phyloP scores from a whole-genome alignment of 2,329 filamentous ascomycete genomes.

The Cordyceps pruinosa region DNA sequence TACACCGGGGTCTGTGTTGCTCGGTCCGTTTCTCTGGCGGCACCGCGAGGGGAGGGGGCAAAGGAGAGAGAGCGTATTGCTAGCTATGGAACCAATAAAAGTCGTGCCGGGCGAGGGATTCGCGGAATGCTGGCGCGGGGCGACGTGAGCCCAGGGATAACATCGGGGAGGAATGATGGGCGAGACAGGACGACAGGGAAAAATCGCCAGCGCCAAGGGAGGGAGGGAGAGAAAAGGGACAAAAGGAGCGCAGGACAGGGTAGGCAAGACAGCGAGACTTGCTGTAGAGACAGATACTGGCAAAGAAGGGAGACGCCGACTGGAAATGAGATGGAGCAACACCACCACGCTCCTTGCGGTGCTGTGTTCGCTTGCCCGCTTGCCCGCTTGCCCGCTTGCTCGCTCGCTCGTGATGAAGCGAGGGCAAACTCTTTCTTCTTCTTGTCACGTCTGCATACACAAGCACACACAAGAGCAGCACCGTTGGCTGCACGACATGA shows the following conservation, averaged over 20 bases:
- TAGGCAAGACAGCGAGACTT: background rate
- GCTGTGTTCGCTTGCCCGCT: background rate
- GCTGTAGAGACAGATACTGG: too few species aligned
- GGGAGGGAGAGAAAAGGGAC: background rate
- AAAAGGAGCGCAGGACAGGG: background rate
- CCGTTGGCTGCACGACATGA: background rate
- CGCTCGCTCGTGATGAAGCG: too few species aligned
- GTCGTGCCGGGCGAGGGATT: background rate
- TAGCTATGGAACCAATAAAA: constrained; percentile 1
- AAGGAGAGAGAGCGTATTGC: too few species aligned
- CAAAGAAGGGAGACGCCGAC: too few species aligned
- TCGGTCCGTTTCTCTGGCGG: background rate
- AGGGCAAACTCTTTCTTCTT: background rate
- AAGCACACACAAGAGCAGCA: background rate
- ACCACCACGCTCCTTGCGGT: too few species aligned
- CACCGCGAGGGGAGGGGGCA: too few species aligned
- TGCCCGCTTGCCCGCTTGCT: background rate
- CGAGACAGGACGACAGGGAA: constrained; percentile 25
- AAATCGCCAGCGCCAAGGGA: background rate
- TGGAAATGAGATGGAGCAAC: too few species aligned
- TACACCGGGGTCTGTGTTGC: background rate
- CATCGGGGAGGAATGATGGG: constrained; percentile 27
- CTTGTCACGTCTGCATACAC: background rate
- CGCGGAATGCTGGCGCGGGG: constrained; percentile 10
- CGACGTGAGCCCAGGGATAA: constrained; percentile 12